phyloP scores from a whole-genome alignment of 805 yeast species.

The Yamadazyma tumulicola region DNA sequence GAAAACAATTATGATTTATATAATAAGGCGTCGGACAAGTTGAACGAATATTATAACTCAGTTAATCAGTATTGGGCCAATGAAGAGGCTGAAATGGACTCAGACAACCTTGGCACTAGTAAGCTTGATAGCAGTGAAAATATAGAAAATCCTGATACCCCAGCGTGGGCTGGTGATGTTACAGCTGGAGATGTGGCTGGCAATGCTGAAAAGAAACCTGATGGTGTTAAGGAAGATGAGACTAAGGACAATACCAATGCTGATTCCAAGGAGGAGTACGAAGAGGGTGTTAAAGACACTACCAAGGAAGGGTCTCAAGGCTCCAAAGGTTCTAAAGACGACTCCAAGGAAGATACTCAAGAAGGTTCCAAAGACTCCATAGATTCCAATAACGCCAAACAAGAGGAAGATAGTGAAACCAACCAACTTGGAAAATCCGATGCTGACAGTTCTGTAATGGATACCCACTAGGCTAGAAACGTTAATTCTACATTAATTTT shows the following conservation, averaged over 20 bases:
- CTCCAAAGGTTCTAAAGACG: too few species aligned
- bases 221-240: background rate
- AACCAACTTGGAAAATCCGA: background rate
- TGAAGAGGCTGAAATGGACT: constrained; percentile 4
- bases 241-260: background rate
- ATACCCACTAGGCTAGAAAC: background rate
- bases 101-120: too few species aligned
- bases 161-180: constrained; percentile 5
- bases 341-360: too few species aligned
- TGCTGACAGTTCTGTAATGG: too few species aligned
- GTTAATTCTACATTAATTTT: background rate
- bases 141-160: constrained; percentile 3
- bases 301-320: too few species aligned
- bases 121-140: too few species aligned
- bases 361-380: too few species aligned
- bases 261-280: background rate
- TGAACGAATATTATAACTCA: constrained; percentile 5
- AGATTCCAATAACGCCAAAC: too few species aligned
- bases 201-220: background rate
- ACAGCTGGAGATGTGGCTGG: constrained; percentile 2
- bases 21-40: constrained; percentile 11
- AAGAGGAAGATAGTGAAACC: background rate
- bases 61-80: constrained; percentile 5
- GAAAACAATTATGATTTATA: constrained; percentile 11
- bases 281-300: background rate